phyloP scores from a whole-genome alignment of 169 alveolate species.

The Cryptosporidium sp. region DNA sequence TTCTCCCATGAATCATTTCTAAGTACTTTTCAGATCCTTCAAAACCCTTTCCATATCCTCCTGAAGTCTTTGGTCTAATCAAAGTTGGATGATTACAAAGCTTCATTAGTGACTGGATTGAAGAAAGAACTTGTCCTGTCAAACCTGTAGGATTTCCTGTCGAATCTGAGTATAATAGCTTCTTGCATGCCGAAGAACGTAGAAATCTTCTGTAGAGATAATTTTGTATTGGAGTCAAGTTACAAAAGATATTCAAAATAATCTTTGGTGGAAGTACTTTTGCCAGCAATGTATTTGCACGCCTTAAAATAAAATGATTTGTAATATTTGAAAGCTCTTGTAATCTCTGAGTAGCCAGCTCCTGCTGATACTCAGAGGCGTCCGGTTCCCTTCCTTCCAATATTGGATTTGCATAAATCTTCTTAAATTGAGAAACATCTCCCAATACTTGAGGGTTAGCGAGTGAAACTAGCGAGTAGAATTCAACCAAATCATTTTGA shows the following conservation, averaged over 20 bases:
- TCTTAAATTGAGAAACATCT: slow-evolving; percentile 83
- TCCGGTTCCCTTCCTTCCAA: slow-evolving; percentile 90
- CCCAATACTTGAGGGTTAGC: slow-evolving; percentile 91
- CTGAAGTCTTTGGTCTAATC: slow-evolving; percentile 65
- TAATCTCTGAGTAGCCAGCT: slow-evolving; percentile 86
- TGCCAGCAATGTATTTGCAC: slow-evolving; percentile 89
- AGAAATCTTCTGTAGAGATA: slow-evolving; percentile 83
- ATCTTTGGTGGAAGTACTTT: slow-evolving; percentile 91
- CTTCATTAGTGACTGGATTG: slow-evolving; percentile 86
- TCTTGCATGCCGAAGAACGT: slow-evolving; percentile 81
- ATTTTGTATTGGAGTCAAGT: slow-evolving; percentile 86
- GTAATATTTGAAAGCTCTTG: slow-evolving; percentile 90
- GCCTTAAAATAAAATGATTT: slow-evolving; percentile 88
- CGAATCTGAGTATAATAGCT: slow-evolving; percentile 78
- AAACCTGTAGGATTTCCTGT: slow-evolving; percentile 70
- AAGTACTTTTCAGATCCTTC: slow-evolving; percentile 61
- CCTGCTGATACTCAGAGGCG: slow-evolving; percentile 89
- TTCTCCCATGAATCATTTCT: slow-evolving; percentile 57
- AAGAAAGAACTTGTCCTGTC: slow-evolving; percentile 82
- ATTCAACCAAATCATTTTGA: slow-evolving; percentile 90
- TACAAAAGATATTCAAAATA: slow-evolving; percentile 88
- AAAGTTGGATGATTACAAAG: slow-evolving; percentile 90
- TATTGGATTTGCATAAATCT: slow-evolving; percentile 87
- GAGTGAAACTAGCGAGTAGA: slow-evolving; percentile 87
- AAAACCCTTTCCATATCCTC: slow-evolving; percentile 73